Conservation (phyloP, 345 rosid species). For the Rhodamnia rubescens region DNA sequence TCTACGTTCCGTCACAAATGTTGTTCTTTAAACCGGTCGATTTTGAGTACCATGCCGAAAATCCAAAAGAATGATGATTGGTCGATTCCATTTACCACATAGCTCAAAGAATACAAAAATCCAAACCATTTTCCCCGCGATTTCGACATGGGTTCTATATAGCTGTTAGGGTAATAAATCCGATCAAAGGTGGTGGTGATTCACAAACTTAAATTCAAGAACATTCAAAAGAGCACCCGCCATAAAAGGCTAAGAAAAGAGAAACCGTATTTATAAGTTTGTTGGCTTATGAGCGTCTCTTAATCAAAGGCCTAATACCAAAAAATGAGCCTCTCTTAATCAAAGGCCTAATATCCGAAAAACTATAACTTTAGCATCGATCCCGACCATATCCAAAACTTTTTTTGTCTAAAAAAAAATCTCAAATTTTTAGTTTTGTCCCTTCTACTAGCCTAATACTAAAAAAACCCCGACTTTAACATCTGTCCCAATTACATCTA, state of each 20-base stretch:
- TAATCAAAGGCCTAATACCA: no score
- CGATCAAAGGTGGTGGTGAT: background rate
- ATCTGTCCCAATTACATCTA: no score
- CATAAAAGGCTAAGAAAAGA: background rate
- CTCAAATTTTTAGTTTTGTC: no score
- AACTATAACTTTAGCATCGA: no score
- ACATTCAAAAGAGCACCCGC: background rate
- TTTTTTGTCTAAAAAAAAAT: no score
- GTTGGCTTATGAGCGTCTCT: background rate
- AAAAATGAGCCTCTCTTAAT: no score
- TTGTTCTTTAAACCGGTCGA: background rate
- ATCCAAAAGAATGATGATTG: no score
- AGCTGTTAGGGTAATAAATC: background rate
- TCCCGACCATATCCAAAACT: no score
- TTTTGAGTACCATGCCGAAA: rapidly evolving
- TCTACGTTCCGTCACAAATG: background rate
- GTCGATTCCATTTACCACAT: background rate
- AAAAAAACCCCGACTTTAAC: no score
- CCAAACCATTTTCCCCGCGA: background rate
- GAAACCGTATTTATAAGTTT: background rate
- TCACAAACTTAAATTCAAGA: background rate
- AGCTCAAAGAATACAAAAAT: background rate
- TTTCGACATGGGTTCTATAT: background rate
- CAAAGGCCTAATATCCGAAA: no score
- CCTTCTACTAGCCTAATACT: no score